Evolutionary conservation across 768 basidiomycete genomes (phyloP), one percentile per base, ranked within the genome.

Genomic region (Collybiopsis luxurians): DNA sequence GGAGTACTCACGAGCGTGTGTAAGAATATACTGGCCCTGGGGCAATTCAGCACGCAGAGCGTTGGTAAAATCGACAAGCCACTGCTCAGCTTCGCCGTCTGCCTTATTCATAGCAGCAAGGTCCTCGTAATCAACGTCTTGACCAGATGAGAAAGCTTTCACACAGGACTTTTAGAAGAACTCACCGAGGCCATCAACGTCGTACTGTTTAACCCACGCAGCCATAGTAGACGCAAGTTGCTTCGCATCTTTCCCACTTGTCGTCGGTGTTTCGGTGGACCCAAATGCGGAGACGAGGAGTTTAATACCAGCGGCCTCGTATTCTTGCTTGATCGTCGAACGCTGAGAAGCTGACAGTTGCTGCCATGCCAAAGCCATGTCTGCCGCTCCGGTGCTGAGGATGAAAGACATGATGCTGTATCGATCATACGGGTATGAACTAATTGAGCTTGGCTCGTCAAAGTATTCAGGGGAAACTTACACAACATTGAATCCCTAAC

Each of bases 141-240:
- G 13, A 34, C 31, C n/a, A n/a, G n/a, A n/a, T n/a, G n/a, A n/a
- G n/a, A n/a, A n/a, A n/a, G n/a, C n/a, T n/a, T n/a, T n/a, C n/a
- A n/a, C n/a, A n/a, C n/a, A n/a, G n/a, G n/a, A n/a, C n/a, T n/a
- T n/a, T n/a, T n/a, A n/a, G n/a, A 21, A 23, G 13, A 3, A 15
- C 36, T 36, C 17, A 63, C 84, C 83, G 7, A 84, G 76, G 56
- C 84, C 83, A 60, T 85, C 83, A 24, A 88, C 80, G 47, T 88
- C 88, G 61, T 89, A 87, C 19, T 89, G 70, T 47, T 74, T 67
- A 55, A 78, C 87, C 75, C 78, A 90, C 11, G 78, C 78, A 0
- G 87, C 86, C 67, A 89, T 76, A 2, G 78, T 81, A 59, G 84
- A 81, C 1, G 89, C 89, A 17, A 81, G 80, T 6, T 72, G 69